A percentile compares a stretch with the other conserved stretches of the same genome.
Evolutionary conservation across 1,284 basidiomycete species (phyloP).

Genomic region (Marasmius fiardii): DNA sequence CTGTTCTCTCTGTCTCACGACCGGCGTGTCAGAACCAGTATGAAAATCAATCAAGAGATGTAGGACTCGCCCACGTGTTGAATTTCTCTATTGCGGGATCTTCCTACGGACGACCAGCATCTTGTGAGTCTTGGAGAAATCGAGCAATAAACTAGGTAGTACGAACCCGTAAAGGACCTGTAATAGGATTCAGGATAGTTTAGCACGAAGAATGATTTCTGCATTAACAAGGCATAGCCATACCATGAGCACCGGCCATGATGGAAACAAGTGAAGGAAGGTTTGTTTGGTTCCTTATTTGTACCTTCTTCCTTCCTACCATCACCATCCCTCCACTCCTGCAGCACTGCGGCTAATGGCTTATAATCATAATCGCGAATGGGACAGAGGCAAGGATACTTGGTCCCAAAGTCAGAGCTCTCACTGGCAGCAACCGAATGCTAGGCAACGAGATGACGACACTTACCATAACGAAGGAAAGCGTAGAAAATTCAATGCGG

Average conservation of each 20-base stretch:
- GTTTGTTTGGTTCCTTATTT: slow-evolving; percentile 36
- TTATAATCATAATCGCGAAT: slow-evolving; percentile 63
- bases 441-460: slow-evolving; percentile 59
- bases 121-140: not conserved
- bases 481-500: slow-evolving; percentile 73
- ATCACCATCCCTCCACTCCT: slow-evolving; percentile 17
- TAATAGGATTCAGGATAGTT: not conserved
- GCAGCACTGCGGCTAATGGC: slow-evolving; percentile 45
- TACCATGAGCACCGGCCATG: slow-evolving; percentile 50
- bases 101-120: not conserved
- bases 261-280: slow-evolving; percentile 16
- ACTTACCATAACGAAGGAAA: slow-evolving; percentile 60
- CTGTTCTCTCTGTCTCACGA: slow-evolving; percentile 63
- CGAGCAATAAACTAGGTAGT: not conserved
- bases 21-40: slow-evolving; percentile 16
- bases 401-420: slow-evolving; percentile 37
- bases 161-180: not conserved
- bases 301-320: slow-evolving; percentile 24
- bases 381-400: slow-evolving; percentile 71
- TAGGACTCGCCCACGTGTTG: slow-evolving; percentile 36
- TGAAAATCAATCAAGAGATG: slow-evolving; percentile 78
- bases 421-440: slow-evolving; percentile 36
- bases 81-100: slow-evolving; percentile 10
- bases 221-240: slow-evolving; percentile 19
- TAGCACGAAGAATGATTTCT: not conserved